phyloP scores from a whole-genome alignment of 148 eudicot species.

The Chenopodium album region DNA sequence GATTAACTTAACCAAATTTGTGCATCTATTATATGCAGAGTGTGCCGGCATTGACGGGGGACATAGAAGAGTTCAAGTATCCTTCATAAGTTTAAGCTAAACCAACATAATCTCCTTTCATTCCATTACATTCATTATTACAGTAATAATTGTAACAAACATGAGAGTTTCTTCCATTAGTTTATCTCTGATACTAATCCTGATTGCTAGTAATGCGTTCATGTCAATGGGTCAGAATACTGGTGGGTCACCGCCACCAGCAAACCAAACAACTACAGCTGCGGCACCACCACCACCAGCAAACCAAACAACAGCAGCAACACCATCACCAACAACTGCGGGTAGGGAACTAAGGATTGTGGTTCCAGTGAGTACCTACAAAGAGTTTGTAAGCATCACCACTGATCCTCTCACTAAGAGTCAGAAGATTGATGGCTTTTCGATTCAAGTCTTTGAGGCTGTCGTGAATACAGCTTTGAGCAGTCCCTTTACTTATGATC shows the following conservation, averaged over 20 bases:
- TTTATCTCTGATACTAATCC: conserved; percentile 1
- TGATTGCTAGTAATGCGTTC: background rate
- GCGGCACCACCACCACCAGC: background rate
- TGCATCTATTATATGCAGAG: background rate
- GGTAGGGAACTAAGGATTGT: conserved; percentile 19
- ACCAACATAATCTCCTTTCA: background rate
- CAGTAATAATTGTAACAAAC: background rate
- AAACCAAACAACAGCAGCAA: conserved; percentile 10
- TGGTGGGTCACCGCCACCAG: background rate
- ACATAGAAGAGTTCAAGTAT: background rate
- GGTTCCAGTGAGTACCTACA: conserved; percentile 23
- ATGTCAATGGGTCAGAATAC: background rate
- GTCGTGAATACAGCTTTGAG: conserved; percentile 17
- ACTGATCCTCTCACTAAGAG: conserved; percentile 11
- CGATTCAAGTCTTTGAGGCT: conserved; percentile 30
- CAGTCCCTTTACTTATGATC: background rate
- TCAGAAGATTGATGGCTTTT: conserved; percentile 11
- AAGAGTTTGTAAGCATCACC: conserved; percentile 23
- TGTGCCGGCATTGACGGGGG: background rate
- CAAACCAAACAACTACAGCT: conserved; percentile 12
- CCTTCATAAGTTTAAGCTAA: background rate
- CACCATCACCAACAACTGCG: background rate
- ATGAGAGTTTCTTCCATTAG: background rate
- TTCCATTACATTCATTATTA: background rate
- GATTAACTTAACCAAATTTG: no score